Evolutionary conservation across 2,329 filamentous ascomycete genomes (phyloP).

Genomic region (Penicillium sp.): DNA sequence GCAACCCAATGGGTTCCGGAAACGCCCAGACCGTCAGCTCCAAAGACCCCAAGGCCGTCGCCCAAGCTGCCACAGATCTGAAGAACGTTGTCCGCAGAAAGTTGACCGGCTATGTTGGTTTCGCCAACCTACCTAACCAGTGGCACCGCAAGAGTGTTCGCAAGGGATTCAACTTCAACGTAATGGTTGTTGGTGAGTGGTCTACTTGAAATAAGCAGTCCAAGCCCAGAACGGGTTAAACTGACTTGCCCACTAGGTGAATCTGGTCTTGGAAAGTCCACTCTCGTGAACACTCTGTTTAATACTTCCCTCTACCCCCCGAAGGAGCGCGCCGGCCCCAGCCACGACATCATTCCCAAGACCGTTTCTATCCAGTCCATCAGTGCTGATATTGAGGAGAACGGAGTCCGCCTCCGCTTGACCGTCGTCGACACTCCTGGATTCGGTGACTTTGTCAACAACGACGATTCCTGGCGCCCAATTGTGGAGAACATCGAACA

Average conservation of each 20-base stretch:
- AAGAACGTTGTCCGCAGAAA: slow-evolving; percentile 98
- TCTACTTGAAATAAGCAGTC: neutral
- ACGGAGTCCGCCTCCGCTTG: slow-evolving; percentile 91
- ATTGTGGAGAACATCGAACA: slow-evolving; percentile 99
- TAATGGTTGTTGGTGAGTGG: slow-evolving; percentile 97
- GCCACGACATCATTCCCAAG: slow-evolving; percentile 98
- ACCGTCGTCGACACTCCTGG: slow-evolving; percentile 98
- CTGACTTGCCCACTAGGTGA: slow-evolving; percentile 68
- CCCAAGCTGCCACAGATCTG: slow-evolving; percentile 68
- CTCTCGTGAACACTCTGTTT: slow-evolving; percentile 98
- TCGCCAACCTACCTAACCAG: slow-evolving; percentile 98
- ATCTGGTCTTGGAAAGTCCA: slow-evolving; percentile 98
- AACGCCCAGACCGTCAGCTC: slow-evolving; percentile 65
- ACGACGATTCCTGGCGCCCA: slow-evolving; percentile 98
- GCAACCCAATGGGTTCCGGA: slow-evolving; percentile 60
- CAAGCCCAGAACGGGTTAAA: neutral
- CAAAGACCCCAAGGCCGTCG: slow-evolving; percentile 65
- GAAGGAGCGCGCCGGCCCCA: slow-evolving; percentile 97
- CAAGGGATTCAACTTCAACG: slow-evolving; percentile 99
- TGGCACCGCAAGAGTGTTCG: slow-evolving; percentile 99
- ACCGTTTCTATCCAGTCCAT: slow-evolving; percentile 94
- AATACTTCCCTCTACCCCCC: slow-evolving; percentile 99
- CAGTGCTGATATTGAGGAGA: slow-evolving; percentile 97
- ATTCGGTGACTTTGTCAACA: slow-evolving; percentile 99
- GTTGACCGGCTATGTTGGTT: slow-evolving; percentile 97